Evolutionary conservation across 768 basidiomycete species (phyloP).

Genomic region (Coprinellus micaceus): DNA sequence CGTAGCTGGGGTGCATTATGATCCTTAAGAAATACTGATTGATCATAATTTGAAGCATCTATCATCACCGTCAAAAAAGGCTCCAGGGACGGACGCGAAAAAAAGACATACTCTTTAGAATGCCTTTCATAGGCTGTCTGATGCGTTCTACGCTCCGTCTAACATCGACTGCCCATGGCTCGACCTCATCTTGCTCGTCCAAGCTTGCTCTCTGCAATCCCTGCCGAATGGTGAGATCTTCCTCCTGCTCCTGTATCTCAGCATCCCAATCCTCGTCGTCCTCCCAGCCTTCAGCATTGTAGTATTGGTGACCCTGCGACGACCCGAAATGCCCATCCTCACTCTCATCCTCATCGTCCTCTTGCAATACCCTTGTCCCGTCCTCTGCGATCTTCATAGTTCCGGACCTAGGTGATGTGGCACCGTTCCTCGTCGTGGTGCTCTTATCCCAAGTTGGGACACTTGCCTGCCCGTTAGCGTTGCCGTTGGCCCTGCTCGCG

Average conservation of each 20-base stretch:
- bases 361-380: constrained; percentile 59
- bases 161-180: constrained; percentile 75
- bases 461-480: constrained; percentile 22
- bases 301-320: constrained; percentile 36
- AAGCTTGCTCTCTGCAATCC: constrained; percentile 48
- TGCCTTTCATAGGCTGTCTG: constrained; percentile 70
- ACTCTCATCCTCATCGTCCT: constrained; percentile 64
- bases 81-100: constrained; percentile 1
- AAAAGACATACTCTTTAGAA: constrained; percentile 74
- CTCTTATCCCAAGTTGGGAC: constrained; percentile 80
- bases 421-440: constrained; percentile 58
- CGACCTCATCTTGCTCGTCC: constrained; percentile 35
- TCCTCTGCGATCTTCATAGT: constrained; percentile 55
- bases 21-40: constrained; percentile 52
- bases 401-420: constrained; percentile 38
- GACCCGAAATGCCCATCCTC: constrained; percentile 48
- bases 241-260: constrained; percentile 50
- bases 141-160: constrained; percentile 70
- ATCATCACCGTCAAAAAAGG: constrained; percentile 6
- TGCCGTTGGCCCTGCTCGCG: constrained; percentile 20
- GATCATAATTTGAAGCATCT: constrained; percentile 72
- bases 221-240: constrained; percentile 70
- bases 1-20: constrained; percentile 44
- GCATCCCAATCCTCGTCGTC: constrained; percentile 79
- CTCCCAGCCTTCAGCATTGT: constrained; percentile 66